These are phyloP conservation scores for Cudoniella acicularis DNA, from an alignment of 495 filamentous ascomycete genomes.

Conservation along the genomic window DNA sequence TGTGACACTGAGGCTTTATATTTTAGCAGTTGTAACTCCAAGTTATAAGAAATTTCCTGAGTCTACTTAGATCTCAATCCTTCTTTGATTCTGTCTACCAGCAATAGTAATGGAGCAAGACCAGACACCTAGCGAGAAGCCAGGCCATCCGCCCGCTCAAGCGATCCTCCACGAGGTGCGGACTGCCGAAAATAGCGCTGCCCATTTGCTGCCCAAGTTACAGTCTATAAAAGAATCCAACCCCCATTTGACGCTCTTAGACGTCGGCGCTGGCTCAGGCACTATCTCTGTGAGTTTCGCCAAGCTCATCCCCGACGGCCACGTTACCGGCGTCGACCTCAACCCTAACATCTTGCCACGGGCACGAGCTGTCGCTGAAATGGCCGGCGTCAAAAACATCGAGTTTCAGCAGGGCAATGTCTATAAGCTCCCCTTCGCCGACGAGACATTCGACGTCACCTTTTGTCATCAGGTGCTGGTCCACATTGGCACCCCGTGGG, in stretches of 20 bases:
- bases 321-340: slow-evolving; percentile 40
- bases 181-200: slow-evolving; percentile 31
- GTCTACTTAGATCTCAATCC: slow-evolving; percentile 7
- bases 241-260: slow-evolving; percentile 31
- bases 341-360: slow-evolving; percentile 33
- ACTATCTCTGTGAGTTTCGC: slow-evolving; percentile 38
- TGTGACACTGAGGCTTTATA: neutral
- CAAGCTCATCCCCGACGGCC: slow-evolving; percentile 31
- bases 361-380: slow-evolving; percentile 29
- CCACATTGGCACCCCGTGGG: slow-evolving; percentile 34
- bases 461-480: slow-evolving; percentile 37
- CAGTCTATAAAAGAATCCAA: slow-evolving; percentile 24
- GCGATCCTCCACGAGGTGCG: slow-evolving; percentile 27
- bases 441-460: slow-evolving; percentile 39
- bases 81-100: slow-evolving; percentile 11
- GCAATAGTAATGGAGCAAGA: slow-evolving; percentile 18
- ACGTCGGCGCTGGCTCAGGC: slow-evolving; percentile 37
- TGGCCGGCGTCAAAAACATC: slow-evolving; percentile 31
- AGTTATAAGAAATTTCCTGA: slow-evolving; percentile 6
- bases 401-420: slow-evolving; percentile 34
- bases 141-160: slow-evolving; percentile 22
- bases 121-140: slow-evolving; percentile 17
- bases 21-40: neutral
- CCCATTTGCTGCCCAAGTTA: slow-evolving; percentile 33
- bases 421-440: slow-evolving; percentile 37